Percentiles rank a stretch among this genome's conserved stretches.
phyloP scores from a whole-genome alignment of 164 flowering plant genomes.

The Liquidambar formosana region DNA sequence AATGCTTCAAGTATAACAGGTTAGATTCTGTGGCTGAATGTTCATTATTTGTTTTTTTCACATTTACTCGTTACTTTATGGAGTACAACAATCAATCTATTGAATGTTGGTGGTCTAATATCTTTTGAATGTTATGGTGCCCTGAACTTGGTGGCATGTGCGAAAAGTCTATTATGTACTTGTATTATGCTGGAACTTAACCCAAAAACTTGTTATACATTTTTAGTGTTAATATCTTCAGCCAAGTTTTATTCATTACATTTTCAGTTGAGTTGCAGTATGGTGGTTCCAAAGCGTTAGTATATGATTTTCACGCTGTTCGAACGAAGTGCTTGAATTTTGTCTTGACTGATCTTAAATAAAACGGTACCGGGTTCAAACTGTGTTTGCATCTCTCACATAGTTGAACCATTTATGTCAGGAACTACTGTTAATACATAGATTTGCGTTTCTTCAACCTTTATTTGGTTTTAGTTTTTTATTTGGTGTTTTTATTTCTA shows the following conservation, averaged over 20 bases:
- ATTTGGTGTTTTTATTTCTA: not conserved
- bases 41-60: not conserved
- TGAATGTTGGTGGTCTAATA: not conserved
- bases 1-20: slow-evolving; percentile 87
- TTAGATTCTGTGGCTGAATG: slow-evolving; percentile 18
- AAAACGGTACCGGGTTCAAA: not conserved
- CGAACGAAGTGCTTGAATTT: not conserved
- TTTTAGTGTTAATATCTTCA: no score
- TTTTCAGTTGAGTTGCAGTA: no score
- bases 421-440: not conserved
- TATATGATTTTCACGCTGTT: no score
- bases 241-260: no score
- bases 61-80: not conserved
- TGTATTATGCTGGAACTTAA: not conserved
- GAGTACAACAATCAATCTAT: not conserved
- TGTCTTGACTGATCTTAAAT: not conserved
- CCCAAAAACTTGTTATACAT: not conserved
- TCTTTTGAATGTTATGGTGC: not conserved
- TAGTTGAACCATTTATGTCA: not conserved
- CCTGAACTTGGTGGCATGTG: not conserved
- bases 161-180: not conserved
- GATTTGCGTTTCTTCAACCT: not conserved
- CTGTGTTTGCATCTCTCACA: not conserved
- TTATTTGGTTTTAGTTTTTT: not conserved
- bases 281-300: no score